phyloP scores from a whole-genome alignment of 2,329 filamentous ascomycete genomes.

The Pezicula carpinea region DNA sequence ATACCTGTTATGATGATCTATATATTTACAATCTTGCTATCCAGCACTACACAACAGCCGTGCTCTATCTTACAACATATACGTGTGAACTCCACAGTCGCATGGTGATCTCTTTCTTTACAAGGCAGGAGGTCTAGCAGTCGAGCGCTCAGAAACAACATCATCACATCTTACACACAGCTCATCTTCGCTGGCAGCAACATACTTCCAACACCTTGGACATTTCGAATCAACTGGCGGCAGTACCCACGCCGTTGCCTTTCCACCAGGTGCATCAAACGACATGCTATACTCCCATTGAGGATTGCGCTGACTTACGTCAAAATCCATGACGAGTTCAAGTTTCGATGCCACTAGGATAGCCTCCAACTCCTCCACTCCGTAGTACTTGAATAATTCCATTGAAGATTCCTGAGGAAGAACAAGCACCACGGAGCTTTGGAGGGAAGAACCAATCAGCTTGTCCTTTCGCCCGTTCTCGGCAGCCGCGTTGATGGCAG shows the following conservation, averaged over 20 bases:
- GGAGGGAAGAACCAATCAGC: conserved; percentile 73
- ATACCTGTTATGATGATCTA: no score
- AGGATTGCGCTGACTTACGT: conserved; percentile 32
- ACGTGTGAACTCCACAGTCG: no score
- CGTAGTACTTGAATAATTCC: conserved; percentile 24
- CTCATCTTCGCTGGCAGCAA: conserved; percentile 58
- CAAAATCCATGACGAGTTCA: conserved; percentile 29
- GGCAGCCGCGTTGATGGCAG: conserved; percentile 68
- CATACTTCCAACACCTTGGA: conserved; percentile 82
- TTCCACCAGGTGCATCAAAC: conserved; percentile 20
- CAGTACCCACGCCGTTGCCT: conserved; percentile 23
- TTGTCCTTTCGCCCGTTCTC: conserved; percentile 70
- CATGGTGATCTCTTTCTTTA: no score
- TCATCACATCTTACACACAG: conserved; percentile 72
- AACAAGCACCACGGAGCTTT: conserved; percentile 63
- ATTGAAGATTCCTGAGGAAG: conserved; percentile 32
- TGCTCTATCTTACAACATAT: no score
- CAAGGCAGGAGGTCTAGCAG: no score
- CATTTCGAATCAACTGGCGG: conserved; percentile 64
- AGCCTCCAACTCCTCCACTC: conserved; percentile 36
- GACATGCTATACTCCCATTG: conserved; percentile 41
- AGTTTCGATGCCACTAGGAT: conserved; percentile 70
- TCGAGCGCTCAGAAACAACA: conserved; percentile 39
- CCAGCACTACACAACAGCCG: no score
- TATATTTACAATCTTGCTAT: no score